Evolutionary conservation across 371 early-diverging fungal species (phyloP), one percentile per base, ranked within the genome.

Genomic region (Circinella umbellata): DNA sequence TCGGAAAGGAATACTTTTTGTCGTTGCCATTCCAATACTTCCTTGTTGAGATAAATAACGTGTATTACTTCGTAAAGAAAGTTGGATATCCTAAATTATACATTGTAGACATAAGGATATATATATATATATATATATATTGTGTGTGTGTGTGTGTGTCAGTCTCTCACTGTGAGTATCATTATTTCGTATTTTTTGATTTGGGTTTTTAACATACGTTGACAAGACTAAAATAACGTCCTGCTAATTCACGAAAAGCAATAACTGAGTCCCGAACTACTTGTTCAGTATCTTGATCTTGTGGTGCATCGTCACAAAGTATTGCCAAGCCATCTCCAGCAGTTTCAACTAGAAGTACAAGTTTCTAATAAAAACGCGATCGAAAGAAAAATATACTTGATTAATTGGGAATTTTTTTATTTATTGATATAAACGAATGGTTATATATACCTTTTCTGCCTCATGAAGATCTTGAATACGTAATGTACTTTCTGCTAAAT

Each of bases 1-100:
- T 35, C 76, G 76, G 17, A 81, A 83, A 18, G 84, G 81, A 39
- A 83, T 81, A 37, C 72, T 80, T 61, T 78, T 81, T 37, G 75
- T 81, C 4, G 81, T 74, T 20, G 69, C 71, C 4, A 79, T 72
- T 27, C 77, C 73, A 34, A 81, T 74, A 42, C 75, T 83, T 7
- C 76, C 81, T 54, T 73, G 73, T 54, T 80, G 73, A 20, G 75
- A 66, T 18, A 83, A 39, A 62, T 74, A 83, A 14, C 73, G 72
- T 27, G 76, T 74, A 66, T 83, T 81, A n/a, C 69, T 74, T 69
- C 81, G 70, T 55, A 83, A 51, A 11, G 81, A 64, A 18, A 76
- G 74, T 66, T 83, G 84, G 35, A 83, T 74, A 48, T 83, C 84
- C 83, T 83, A 73, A 14, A 27, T 27, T 27, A 27, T 27, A 27